A percentile compares a stretch with the other conserved stretches of the same genome.
phyloP scores from a whole-genome alignment of 495 filamentous ascomycete genomes.

The Friedmanniomyces endolithicus region DNA sequence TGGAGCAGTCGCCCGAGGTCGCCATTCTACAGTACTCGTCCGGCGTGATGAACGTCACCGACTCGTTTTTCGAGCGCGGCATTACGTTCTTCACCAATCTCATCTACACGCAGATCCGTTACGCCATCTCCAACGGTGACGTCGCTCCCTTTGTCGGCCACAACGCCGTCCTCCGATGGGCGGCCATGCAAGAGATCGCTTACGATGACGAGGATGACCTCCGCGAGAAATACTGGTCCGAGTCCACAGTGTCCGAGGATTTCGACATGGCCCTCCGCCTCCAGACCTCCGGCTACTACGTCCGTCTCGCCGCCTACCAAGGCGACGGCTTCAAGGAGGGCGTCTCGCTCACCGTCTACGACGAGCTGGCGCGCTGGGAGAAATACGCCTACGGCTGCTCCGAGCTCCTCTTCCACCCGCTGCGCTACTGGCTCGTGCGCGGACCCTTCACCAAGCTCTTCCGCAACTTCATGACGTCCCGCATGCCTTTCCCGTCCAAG shows the following conservation, averaged over 20 bases:
- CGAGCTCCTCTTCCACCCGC: conserved; percentile 66
- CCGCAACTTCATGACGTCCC: conserved; percentile 53
- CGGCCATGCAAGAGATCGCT: conserved; percentile 61
- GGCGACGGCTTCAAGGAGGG: conserved; percentile 73
- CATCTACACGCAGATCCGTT: conserved; percentile 66
- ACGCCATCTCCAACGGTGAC: conserved; percentile 69
- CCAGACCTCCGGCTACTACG: conserved; percentile 58
- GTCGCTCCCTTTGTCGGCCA: conserved; percentile 64
- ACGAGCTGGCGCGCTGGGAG: conserved; percentile 72
- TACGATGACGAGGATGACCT: conserved; percentile 53
- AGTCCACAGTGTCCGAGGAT: conserved; percentile 70
- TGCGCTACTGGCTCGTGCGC: conserved; percentile 41
- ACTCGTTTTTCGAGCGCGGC: conserved; percentile 36
- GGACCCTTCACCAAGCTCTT: conserved; percentile 68
- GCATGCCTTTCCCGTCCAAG: conserved; percentile 67
- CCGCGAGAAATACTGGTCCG: conserved; percentile 71
- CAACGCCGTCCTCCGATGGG: conserved; percentile 71
- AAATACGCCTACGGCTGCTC: conserved; percentile 85
- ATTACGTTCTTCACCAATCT: conserved; percentile 81
- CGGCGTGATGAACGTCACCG: conserved; percentile 37
- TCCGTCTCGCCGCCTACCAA: conserved; percentile 61
- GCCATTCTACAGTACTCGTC: conserved; percentile 38
- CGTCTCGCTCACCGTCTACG: conserved; percentile 74
- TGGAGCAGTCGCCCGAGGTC: conserved; percentile 36
- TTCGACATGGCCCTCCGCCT: conserved; percentile 78